Conservation (phyloP, 192 early-diverging fungal species). For the Neocallimastix lanati region DNA sequence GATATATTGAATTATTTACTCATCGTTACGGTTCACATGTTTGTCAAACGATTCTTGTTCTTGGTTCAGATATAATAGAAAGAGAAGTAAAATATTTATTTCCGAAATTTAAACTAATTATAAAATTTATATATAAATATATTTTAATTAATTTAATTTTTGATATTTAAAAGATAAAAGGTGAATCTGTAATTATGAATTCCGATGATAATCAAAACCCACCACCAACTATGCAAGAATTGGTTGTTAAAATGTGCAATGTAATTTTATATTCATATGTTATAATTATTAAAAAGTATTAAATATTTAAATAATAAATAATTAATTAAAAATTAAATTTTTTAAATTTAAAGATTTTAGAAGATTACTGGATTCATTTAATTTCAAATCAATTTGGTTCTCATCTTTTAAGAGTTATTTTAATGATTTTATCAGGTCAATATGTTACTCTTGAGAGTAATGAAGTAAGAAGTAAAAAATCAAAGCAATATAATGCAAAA, state of each 20-base stretch:
- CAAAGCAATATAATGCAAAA: constrained; percentile 22
- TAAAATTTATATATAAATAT: too few relatives aligned
- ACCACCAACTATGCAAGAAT: constrained; percentile 45
- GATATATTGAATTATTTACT: constrained; percentile 40
- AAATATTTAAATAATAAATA: too few relatives aligned
- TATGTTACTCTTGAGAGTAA: constrained; percentile 21
- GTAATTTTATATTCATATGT: constrained; percentile 17
- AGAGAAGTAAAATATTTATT: constrained; percentile 52
- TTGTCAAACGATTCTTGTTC: constrained; percentile 56
- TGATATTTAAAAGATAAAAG: too few relatives aligned
- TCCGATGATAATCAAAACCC: constrained; percentile 13
- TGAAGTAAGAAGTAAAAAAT: constrained; percentile 58
- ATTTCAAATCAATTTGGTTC: constrained; percentile 59
- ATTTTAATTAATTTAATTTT: too few relatives aligned
- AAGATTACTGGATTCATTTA: constrained; percentile 10
- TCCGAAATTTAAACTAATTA: too few relatives aligned
- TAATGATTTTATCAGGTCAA: constrained; percentile 49
- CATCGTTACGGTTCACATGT: constrained; percentile 81
- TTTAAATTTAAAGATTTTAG: constrained; percentile 5
- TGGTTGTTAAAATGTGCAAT: constrained; percentile 40
- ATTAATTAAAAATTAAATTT: too few relatives aligned
- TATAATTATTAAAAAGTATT: too few relatives aligned
- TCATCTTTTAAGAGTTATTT: constrained; percentile 49
- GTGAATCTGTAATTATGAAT: constrained; percentile 6
- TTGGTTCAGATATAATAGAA: constrained; percentile 54